Percentiles rank a stretch among this genome's conserved stretches.
Evolutionary conservation across 495 filamentous ascomycete species (phyloP).

Genomic region (Neurospora sp.): DNA sequence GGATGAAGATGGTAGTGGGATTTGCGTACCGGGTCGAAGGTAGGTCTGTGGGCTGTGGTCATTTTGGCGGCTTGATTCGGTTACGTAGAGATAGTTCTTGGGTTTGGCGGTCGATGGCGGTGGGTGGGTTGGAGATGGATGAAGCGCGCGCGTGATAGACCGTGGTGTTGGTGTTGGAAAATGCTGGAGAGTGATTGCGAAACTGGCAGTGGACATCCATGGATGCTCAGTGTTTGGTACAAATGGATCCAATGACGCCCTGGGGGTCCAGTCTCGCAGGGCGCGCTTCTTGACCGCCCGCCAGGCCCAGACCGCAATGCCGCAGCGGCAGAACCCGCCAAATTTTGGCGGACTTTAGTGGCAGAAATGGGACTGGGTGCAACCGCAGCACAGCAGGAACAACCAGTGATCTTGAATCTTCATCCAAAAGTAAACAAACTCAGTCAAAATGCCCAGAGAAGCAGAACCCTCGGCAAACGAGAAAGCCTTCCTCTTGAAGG

Average conservation of each 20-base stretch:
- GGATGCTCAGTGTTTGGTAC: background rate
- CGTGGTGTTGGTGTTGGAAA: background rate
- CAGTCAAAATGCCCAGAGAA: constrained; percentile 72
- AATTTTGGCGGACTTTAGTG: constrained; percentile 20
- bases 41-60: constrained; percentile 80
- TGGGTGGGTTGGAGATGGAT: background rate
- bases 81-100: background rate
- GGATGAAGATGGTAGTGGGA: background rate
- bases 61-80: constrained; percentile 30
- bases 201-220: background rate
- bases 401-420: constrained; percentile 8
- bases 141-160: background rate
- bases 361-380: constrained; percentile 17
- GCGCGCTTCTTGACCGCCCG: constrained; percentile 10
- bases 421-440: background rate
- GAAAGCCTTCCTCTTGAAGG: constrained; percentile 64
- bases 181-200: background rate
- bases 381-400: background rate
- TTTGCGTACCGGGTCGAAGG: constrained; percentile 78
- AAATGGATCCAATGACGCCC: background rate
- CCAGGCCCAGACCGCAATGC: background rate
- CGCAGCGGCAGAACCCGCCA: constrained; percentile 13
- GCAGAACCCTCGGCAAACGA: constrained; percentile 71
- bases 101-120: background rate
- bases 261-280: background rate